Evolutionary conservation across 441 rosid species (phyloP).

Genomic region (Dalechampia spathulata): DNA sequence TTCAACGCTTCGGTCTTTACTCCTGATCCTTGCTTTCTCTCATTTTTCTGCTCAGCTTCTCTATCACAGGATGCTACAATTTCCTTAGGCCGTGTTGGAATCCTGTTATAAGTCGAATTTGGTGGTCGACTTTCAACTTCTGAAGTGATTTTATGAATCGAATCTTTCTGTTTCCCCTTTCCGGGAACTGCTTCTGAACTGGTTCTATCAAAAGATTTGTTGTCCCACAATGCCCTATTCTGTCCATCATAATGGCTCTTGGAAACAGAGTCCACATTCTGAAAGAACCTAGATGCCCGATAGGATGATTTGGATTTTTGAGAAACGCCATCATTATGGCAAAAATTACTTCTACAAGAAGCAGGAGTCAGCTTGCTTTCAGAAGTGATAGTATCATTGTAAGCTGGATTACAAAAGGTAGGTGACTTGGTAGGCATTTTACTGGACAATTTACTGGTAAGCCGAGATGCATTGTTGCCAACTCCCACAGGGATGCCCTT

Average conservation of each 20-base stretch:
- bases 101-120: conserved; percentile 20
- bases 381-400: conserved; percentile 22
- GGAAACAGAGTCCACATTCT: conserved; percentile 34
- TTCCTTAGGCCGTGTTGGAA: conserved; percentile 20
- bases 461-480: conserved; percentile 23
- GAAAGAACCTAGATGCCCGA: conserved; percentile 22
- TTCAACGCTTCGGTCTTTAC: conserved; percentile 17
- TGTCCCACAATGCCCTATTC: conserved; percentile 22
- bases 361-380: conserved; percentile 17
- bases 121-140: conserved; percentile 20
- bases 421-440: conserved; percentile 26
- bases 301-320: conserved; percentile 17
- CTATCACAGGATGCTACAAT: conserved; percentile 14
- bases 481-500: conserved; percentile 19
- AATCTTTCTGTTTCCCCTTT: conserved; percentile 28
- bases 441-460: conserved; percentile 10
- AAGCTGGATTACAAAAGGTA: conserved; percentile 20
- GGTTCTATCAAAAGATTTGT: conserved; percentile 22
- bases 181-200: conserved; percentile 12
- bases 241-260: conserved; percentile 34
- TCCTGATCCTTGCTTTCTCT: conserved; percentile 14
- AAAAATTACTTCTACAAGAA: conserved; percentile 17
- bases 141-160: conserved; percentile 22
- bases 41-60: conserved; percentile 18
- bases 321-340: conserved; percentile 18